Evolutionary conservation across 2,329 filamentous ascomycete species (phyloP).

Genomic region (Ascomycota sp.): DNA sequence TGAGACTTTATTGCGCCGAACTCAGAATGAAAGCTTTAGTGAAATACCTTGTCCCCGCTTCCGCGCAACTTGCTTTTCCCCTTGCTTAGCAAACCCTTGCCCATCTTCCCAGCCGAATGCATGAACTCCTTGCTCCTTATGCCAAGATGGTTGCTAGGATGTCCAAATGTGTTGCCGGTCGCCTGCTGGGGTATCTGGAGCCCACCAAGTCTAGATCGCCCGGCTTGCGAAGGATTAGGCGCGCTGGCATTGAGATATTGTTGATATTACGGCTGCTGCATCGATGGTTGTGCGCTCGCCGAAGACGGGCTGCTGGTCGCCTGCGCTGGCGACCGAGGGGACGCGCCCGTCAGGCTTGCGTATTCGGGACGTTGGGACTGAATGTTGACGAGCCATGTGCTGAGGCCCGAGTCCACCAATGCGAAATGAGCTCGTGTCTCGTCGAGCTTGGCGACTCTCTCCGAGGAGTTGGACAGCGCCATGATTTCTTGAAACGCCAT

Average conservation of each 20-base stretch:
- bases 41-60: slow-evolving; percentile 75
- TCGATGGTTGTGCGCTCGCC: slow-evolving; percentile 6
- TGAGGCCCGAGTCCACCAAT: slow-evolving; percentile 54
- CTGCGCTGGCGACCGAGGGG: slow-evolving; percentile 3
- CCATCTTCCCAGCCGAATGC: slow-evolving; percentile 69
- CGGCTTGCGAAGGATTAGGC: slow-evolving; percentile 9
- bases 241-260: slow-evolving; percentile 30
- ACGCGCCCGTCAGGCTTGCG: slow-evolving; percentile 12
- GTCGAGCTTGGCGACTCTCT: slow-evolving; percentile 56
- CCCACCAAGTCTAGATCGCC: slow-evolving; percentile 15
- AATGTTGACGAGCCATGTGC: slow-evolving; percentile 30
- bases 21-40: slow-evolving; percentile 29
- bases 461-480: slow-evolving; percentile 38
- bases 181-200: slow-evolving; percentile 18
- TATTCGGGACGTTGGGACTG: slow-evolving; percentile 27
- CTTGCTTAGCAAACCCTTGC: slow-evolving; percentile 80
- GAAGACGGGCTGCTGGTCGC: slow-evolving; percentile 7
- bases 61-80: slow-evolving; percentile 65
- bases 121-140: slow-evolving; percentile 77
- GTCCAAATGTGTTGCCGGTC: slow-evolving; percentile 24
- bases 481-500: slow-evolving; percentile 60
- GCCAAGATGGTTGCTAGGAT: slow-evolving; percentile 45
- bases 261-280: slow-evolving; percentile 32
- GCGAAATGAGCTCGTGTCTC: slow-evolving; percentile 53
- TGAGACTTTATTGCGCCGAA: no score